Percentiles rank a stretch among this genome's conserved stretches.
phyloP scores from a whole-genome alignment of 192 early-diverging fungal species.

The Entomortierella parvispora region DNA sequence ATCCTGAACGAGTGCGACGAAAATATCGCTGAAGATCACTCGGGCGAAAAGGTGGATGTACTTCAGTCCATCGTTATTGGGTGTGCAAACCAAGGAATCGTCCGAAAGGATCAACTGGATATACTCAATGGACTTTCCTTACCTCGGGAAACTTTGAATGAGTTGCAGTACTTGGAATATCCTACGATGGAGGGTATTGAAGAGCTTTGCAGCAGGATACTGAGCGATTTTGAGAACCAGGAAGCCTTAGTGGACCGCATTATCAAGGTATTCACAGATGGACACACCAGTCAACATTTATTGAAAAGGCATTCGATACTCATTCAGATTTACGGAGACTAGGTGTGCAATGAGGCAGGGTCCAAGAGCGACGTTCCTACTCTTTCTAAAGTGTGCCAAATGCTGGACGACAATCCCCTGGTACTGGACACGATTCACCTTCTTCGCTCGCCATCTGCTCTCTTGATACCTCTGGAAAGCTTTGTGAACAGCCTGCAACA shows the following conservation, averaged over 20 bases:
- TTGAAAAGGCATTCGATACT: background rate
- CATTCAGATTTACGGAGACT: background rate
- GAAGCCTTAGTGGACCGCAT: conserved; percentile 34
- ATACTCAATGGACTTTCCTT: conserved; percentile 12
- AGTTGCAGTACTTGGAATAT: conserved; percentile 4
- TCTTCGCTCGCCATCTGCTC: conserved; percentile 25
- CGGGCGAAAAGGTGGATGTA: background rate
- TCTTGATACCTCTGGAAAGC: conserved; percentile 32
- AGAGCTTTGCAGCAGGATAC: conserved; percentile 33
- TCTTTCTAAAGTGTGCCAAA: conserved; percentile 44
- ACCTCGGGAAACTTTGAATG: background rate
- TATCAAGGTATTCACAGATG: conserved; percentile 17
- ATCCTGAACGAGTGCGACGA: conserved; percentile 46
- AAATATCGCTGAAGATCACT: conserved; percentile 17
- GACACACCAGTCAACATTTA: background rate
- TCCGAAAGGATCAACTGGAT: conserved; percentile 25
- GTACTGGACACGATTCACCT: conserved; percentile 33
- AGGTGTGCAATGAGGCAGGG: conserved; percentile 38
- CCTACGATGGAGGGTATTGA: conserved; percentile 18
- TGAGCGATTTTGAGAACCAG: conserved; percentile 41
- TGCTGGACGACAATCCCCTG: conserved; percentile 43
- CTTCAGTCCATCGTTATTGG: conserved; percentile 23
- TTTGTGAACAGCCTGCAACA: conserved; percentile 47
- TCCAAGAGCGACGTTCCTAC: conserved; percentile 24
- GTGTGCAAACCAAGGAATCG: conserved; percentile 15